Evolutionary conservation across 202 grass and related monocot species (phyloP).

Genomic region (Dendrocalamus latiflorus): DNA sequence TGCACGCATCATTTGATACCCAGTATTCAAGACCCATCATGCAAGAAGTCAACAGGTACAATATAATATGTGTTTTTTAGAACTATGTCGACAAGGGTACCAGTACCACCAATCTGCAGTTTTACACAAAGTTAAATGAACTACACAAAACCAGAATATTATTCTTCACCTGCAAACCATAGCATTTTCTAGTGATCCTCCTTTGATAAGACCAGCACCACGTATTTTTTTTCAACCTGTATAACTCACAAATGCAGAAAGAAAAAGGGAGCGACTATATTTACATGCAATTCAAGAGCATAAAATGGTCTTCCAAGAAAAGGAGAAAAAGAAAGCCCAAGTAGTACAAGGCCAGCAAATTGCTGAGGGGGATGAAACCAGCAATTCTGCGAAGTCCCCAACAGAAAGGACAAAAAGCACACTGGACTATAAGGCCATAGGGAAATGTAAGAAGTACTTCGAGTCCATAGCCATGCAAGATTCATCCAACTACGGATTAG

Average conservation of each 20-base stretch:
- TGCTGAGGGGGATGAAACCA: no score
- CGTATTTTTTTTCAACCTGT: slow-evolving; percentile 64
- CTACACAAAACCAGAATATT: slow-evolving; percentile 6
- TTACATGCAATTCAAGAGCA: background rate
- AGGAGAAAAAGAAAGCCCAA: no score
- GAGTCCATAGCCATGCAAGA: background rate
- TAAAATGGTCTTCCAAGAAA: no score
- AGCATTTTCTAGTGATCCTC: slow-evolving; percentile 84
- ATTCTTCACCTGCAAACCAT: slow-evolving; percentile 77
- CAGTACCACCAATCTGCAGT: background rate
- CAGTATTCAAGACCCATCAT: background rate
- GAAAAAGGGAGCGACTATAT: slow-evolving; percentile 5
- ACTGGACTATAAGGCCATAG: background rate
- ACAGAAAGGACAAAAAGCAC: background rate
- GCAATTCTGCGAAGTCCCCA: background rate
- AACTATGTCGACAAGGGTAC: background rate
- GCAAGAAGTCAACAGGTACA: background rate
- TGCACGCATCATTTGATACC: background rate
- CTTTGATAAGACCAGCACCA: slow-evolving; percentile 78
- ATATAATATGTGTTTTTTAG: background rate
- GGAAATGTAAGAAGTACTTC: background rate
- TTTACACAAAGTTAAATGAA: background rate
- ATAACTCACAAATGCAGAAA: slow-evolving; percentile 22
- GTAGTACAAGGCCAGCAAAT: no score
- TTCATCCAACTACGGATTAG: background rate